Evolutionary conservation across 2,329 filamentous ascomycete species (phyloP), one percentile per base, ranked within the genome.

Genomic region (Fusarium neocosmosporiellum): DNA sequence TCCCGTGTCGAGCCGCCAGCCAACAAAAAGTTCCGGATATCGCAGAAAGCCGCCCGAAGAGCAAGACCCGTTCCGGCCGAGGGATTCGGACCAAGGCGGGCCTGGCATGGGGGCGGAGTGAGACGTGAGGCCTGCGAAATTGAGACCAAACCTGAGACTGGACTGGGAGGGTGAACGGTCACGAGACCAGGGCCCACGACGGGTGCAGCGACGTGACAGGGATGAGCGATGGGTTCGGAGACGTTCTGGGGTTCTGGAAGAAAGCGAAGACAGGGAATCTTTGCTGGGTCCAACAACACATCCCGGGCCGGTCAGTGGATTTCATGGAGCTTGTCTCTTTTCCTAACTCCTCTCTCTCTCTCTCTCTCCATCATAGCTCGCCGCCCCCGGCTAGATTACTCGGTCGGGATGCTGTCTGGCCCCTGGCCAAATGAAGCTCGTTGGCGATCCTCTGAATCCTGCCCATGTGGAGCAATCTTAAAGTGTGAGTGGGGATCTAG

Each of bases 271-370:
- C 66, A 62, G 53, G 69, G 67, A 63, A 20, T 36, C 46, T 33
- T 41, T 46, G 37, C 55, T 59, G 36, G 55, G 24, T 8, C 39
- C 58, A 63, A 54, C 69, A 61, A 59, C 43, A 63, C 29, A 60
- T 57, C 50, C 68, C 71, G 68, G 57, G 69, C 37, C 60, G 54
- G 69, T 62, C 31, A 27, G 60, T 73, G 66, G 63, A 43, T 46
- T 59, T 55, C 29, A 39, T 53, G 27, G 69, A 60, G 70, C 70
- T 67, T 72, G 69, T 72, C 69, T 69, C 27, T 70, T 61, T 63
- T 65, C 61, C 33, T 13, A 48, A 61, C 54, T 69, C 33, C 43
- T 48, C 43, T 27, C 14, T 29, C 37, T 46, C 37, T 46, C 41
- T 46, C 7, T 36, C 34, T 43, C 22, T 22, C 53, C 46, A 48